Conservation (phyloP, 148 eudicot genomes). For the Drosera capensis region DNA sequence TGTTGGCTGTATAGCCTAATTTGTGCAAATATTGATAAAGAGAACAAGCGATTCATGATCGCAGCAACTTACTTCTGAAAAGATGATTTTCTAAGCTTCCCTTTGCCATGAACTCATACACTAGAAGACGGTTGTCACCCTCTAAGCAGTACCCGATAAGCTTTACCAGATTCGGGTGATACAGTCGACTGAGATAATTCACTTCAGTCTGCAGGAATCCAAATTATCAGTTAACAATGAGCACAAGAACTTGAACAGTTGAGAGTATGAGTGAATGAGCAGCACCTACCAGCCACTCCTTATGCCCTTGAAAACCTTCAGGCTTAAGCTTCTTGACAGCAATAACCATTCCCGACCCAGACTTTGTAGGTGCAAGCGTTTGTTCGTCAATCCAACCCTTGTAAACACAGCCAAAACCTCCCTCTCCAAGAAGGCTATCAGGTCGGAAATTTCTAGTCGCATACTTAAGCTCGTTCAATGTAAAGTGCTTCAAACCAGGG, state of each 20-base stretch:
- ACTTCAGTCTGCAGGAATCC: constrained; percentile 29
- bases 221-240: background rate
- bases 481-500: constrained; percentile 12
- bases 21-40: background rate
- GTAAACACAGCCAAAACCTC: constrained; percentile 30
- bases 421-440: constrained; percentile 25
- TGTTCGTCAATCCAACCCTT: constrained; percentile 28
- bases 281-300: constrained; percentile 30
- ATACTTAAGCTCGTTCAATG: constrained; percentile 16
- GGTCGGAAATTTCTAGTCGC: constrained; percentile 24
- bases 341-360: constrained; percentile 25
- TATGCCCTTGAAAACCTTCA: constrained; percentile 25
- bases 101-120: constrained; percentile 25
- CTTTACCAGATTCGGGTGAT: constrained; percentile 27
- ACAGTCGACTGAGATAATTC: constrained; percentile 25
- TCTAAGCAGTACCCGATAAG: constrained; percentile 26
- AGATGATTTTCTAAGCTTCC: constrained; percentile 32
- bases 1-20: background rate
- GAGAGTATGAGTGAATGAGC: background rate
- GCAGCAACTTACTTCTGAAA: constrained; percentile 18
- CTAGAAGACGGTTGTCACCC: constrained; percentile 26
- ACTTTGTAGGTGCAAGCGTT: constrained; percentile 17
- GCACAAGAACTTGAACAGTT: background rate
- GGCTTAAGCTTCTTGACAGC: constrained; percentile 28
- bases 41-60: background rate